Conservation (phyloP, 768 basidiomycete species). For the Podaxis sp. region DNA sequence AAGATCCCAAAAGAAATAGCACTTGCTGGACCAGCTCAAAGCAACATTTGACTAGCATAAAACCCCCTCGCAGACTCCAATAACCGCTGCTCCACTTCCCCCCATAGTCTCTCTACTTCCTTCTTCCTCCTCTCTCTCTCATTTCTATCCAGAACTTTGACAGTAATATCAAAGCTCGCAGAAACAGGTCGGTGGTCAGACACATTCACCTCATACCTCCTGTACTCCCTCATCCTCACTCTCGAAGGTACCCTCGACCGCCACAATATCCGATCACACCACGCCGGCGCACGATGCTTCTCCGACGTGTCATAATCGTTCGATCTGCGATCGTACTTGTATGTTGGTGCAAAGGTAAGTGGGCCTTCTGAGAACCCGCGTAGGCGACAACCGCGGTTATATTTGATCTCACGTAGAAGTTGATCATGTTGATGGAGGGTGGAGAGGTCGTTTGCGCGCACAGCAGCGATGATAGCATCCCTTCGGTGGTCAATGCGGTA, state of each 20-base stretch:
- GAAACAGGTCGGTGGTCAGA: constrained; percentile 91
- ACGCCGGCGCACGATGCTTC: constrained; percentile 86
- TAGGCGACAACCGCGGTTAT: constrained; percentile 84
- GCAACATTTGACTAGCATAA: constrained; percentile 30
- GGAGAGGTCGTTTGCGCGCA: constrained; percentile 62
- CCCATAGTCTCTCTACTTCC: constrained; percentile 56
- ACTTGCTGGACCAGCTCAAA: constrained; percentile 16
- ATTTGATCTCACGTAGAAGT: constrained; percentile 82
- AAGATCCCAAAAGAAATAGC: not conserved
- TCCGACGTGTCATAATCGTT: constrained; percentile 83
- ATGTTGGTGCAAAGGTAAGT: constrained; percentile 83
- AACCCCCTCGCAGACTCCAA: constrained; percentile 36
- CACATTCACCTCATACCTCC: constrained; percentile 80
- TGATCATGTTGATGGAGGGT: constrained; percentile 78
- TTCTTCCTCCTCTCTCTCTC: constrained; percentile 51
- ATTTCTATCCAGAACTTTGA: constrained; percentile 67
- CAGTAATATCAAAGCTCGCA: constrained; percentile 65
- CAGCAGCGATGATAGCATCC: constrained; percentile 70
- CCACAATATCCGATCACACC: constrained; percentile 95
- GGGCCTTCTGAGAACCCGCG: constrained; percentile 80
- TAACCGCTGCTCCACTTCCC: constrained; percentile 36
- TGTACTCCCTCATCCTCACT: constrained; percentile 67
- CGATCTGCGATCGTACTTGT: constrained; percentile 87
- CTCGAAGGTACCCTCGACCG: constrained; percentile 51
- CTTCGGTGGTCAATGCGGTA: constrained; percentile 94